Evolutionary conservation across 1,284 basidiomycete genomes (phyloP).

Genomic region (Rhodofomes roseus): DNA sequence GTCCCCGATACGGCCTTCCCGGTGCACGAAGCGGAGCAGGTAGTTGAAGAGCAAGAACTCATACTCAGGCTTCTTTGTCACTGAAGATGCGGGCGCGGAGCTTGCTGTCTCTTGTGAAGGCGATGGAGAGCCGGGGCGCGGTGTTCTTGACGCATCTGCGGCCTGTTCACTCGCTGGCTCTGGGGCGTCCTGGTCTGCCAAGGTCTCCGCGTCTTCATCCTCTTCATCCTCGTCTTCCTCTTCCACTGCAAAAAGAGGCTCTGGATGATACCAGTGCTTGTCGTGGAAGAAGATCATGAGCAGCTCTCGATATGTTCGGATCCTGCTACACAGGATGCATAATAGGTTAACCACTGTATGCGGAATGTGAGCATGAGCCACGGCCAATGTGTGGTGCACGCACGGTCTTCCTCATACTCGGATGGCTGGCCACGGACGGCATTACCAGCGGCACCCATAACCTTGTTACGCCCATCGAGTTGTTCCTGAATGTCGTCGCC

Average conservation of each 20-base stretch:
- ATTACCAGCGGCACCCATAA: constrained; percentile 80
- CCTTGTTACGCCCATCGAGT: constrained; percentile 68
- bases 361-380: constrained; percentile 8
- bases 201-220: constrained; percentile 42
- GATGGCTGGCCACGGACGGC: constrained; percentile 66
- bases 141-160: constrained; percentile 21
- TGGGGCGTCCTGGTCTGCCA: not conserved
- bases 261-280: constrained; percentile 77
- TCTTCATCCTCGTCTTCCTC: constrained; percentile 60
- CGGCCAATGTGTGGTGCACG: constrained; percentile 27
- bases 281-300: constrained; percentile 97
- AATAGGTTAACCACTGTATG: constrained; percentile 79
- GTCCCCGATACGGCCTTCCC: constrained; percentile 92
- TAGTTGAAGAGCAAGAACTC: constrained; percentile 96
- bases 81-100: constrained; percentile 41
- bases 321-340: constrained; percentile 88
- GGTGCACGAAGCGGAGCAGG: constrained; percentile 91
- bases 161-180: constrained; percentile 19
- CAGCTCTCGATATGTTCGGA: constrained; percentile 84
- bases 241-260: constrained; percentile 63
- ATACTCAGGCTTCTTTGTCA: constrained; percentile 74
- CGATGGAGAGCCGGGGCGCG: constrained; percentile 46
- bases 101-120: constrained; percentile 59
- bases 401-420: constrained; percentile 84
- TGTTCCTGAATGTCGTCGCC: constrained; percentile 89